phyloP scores from a whole-genome alignment of 345 rosid genomes.

The Euphorbia peplus region DNA sequence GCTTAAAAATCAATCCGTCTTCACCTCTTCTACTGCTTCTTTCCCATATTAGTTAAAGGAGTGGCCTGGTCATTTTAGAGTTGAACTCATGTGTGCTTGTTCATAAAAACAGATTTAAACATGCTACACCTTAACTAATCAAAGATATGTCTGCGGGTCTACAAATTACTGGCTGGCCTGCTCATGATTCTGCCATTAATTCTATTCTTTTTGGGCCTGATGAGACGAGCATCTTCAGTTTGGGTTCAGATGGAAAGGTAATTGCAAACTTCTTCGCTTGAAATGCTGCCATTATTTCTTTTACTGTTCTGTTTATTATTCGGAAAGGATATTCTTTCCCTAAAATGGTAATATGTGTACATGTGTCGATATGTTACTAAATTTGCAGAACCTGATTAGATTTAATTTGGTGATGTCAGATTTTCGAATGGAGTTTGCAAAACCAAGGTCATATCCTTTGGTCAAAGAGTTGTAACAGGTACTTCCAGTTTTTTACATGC shows the following conservation, averaged over 20 bases:
- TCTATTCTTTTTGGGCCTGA: slow-evolving; percentile 66
- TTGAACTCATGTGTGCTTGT: slow-evolving; percentile 8
- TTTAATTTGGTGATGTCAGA: slow-evolving; percentile 30
- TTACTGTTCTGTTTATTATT: background rate
- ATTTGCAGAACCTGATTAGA: slow-evolving; percentile 15
- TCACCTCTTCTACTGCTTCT: background rate
- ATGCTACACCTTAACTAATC: slow-evolving; percentile 38
- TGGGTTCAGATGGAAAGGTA: slow-evolving; percentile 72
- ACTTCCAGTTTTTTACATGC: background rate
- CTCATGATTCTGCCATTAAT: slow-evolving; percentile 67
- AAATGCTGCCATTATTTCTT: background rate
- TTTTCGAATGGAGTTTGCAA: slow-evolving; percentile 79
- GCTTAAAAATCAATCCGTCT: background rate
- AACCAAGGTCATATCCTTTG: slow-evolving; percentile 69
- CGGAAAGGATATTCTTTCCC: background rate
- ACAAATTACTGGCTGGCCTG: slow-evolving; percentile 80
- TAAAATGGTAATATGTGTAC: background rate
- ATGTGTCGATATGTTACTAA: background rate
- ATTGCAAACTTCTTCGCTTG: background rate
- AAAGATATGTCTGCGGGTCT: slow-evolving; percentile 73
- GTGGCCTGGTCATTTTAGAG: slow-evolving; percentile 1
- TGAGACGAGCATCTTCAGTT: slow-evolving; percentile 68
- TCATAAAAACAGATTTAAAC: background rate
- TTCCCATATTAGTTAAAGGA: background rate
- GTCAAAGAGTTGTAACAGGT: slow-evolving; percentile 65